Conservation (phyloP, 2,329 filamentous ascomycete genomes). For the Emmonsia crescens region DNA sequence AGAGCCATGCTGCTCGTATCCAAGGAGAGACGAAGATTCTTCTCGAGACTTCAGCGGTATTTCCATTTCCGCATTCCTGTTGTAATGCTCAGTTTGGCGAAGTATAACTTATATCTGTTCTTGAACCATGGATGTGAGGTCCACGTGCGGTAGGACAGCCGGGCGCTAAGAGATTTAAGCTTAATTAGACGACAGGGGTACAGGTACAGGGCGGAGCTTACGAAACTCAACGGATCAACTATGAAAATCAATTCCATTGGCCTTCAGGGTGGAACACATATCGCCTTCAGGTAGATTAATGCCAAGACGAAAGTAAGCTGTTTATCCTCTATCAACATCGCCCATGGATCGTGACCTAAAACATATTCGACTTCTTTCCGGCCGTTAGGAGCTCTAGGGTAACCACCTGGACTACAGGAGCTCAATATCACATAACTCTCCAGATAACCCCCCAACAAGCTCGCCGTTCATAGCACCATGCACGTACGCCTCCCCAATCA, state of each 20-base stretch:
- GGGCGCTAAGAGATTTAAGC: background rate
- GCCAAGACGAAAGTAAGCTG: background rate
- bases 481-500: conserved; percentile 13
- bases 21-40: background rate
- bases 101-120: no score
- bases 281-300: no score
- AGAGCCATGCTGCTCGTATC: no score
- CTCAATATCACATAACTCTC: background rate
- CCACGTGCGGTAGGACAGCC: background rate
- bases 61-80: background rate
- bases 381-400: background rate
- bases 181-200: background rate
- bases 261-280: no score
- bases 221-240: background rate
- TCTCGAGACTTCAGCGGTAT: no score
- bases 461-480: conserved; percentile 13
- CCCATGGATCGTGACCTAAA: background rate
- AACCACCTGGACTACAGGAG: background rate
- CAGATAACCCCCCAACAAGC: conserved; percentile 3
- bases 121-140: background rate
- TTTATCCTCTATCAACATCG: background rate
- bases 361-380: background rate
- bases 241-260: no score
- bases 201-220: background rate
- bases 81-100: background rate